Evolutionary conservation across 306 rosid species (phyloP).

Genomic region (Ceratonia siliqua): DNA sequence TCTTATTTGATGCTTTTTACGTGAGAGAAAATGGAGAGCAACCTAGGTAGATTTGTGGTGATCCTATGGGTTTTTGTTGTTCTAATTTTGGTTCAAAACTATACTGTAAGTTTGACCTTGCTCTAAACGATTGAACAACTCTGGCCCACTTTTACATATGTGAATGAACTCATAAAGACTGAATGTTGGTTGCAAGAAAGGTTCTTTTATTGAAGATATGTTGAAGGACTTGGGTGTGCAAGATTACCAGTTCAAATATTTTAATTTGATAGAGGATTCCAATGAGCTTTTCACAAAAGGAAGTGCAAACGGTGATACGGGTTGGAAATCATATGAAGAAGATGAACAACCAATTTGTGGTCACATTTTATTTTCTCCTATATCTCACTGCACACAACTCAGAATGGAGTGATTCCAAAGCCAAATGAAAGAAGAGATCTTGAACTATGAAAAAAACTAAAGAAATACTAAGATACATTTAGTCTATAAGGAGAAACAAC

Average conservation of each 20-base stretch:
- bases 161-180: constrained; percentile 40
- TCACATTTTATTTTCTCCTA: no score
- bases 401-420: no score
- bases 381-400: no score
- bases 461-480: no score
- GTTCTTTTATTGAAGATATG: constrained; percentile 43
- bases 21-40: constrained; percentile 59
- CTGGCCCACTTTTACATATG: constrained; percentile 44
- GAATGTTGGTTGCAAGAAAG: constrained; percentile 49
- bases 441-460: no score
- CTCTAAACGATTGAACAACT: constrained; percentile 60
- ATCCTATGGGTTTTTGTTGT: constrained; percentile 66
- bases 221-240: constrained; percentile 42
- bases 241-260: constrained; percentile 31
- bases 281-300: constrained; percentile 45
- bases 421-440: no score
- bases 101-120: constrained; percentile 64
- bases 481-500: no score
- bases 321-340: no score
- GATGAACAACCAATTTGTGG: no score
- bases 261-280: constrained; percentile 32
- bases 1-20: no score
- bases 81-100: constrained; percentile 62
- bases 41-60: constrained; percentile 61
- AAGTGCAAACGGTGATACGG: constrained; percentile 50